Evolutionary conservation across 306 rosid species (phyloP), one percentile per base, ranked within the genome.

Genomic region (apple (Malus domestica)): DNA sequence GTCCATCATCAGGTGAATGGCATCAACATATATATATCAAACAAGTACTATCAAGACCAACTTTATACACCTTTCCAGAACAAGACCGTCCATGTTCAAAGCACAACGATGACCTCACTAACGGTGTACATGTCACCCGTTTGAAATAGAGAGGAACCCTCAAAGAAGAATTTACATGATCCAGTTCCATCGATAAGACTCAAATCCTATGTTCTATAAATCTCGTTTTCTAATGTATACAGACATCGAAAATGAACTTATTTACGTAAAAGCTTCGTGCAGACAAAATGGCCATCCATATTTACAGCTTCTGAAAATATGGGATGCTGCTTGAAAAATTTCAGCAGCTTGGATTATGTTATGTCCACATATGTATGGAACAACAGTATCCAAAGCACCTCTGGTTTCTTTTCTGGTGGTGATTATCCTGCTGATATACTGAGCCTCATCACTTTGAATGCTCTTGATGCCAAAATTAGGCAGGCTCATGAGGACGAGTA

Each of bases 321-420:
- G 85, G 80, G 81, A 79, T 86, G 84, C 89, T 62, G 88, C 89
- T 74, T 76, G 74, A 81, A 89, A 89, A 85, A 73, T 79, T 64
- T 46, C 81, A 77, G 83, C 74, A 67, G 73, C 68, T 75, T 68
- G 23, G 75, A 78, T 73, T 49, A 15, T 5, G 55, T 20, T 83
- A 83, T 55, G 51, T 42, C 79, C 66, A 52, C 55, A 58, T n/a
- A 74, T 55, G 70, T 64, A 30, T 72, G 61, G 67, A 80, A 75
- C 72, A 70, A 71, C 80, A 59, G 10, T 40, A 82, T 68, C 57
- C 29, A 68, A 74, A 73, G 74, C 71, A 49, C 72, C 72, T 63
- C 57, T 42, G 62, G 38, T 65, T 67, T 27, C 70, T 61, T 58
- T 30, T 49, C 25, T 27, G 75, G 65, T 80, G 10, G 70, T 76